Conservation (phyloP, 2,329 filamentous ascomycete species). For the Diplodia corticola region DNA sequence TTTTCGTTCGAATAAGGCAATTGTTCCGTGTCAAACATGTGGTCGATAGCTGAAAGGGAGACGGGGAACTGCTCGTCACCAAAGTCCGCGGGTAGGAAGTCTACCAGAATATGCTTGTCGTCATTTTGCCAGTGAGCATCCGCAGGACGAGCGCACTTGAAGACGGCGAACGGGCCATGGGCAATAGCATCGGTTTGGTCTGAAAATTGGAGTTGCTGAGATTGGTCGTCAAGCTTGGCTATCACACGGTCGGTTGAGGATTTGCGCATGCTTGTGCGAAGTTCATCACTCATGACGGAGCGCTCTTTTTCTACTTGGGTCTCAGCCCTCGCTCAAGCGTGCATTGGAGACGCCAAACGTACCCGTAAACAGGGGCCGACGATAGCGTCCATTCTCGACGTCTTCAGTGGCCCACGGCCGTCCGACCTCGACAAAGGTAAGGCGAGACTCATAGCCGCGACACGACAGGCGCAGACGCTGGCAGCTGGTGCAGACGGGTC, state of each 20-base stretch:
- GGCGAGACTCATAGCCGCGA: conserved; percentile 21
- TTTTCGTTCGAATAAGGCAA: not conserved
- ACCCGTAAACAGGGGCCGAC: conserved; percentile 25
- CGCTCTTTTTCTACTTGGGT: not conserved
- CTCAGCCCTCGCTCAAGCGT: not conserved
- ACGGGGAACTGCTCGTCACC: not conserved
- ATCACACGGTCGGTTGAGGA: not conserved
- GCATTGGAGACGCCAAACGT: not conserved
- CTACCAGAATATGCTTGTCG: not conserved
- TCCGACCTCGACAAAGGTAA: conserved; percentile 21
- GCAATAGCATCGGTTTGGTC: not conserved
- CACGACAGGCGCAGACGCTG: conserved; percentile 20
- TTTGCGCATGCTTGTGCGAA: not conserved
- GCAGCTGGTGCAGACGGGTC: conserved; percentile 23
- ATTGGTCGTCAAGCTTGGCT: not conserved
- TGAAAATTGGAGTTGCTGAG: not conserved
- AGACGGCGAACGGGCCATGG: conserved; percentile 4
- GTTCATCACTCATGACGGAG: not conserved
- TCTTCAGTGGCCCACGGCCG: conserved; percentile 5
- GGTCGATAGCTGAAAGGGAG: not conserved
- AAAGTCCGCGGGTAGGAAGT: not conserved
- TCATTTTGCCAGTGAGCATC: not conserved
- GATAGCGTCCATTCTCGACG: not conserved
- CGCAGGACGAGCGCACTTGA: not conserved
- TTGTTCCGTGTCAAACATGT: not conserved